Evolutionary conservation across 129 eudicot species (phyloP).

Genomic region (Centrapalus pauciflorus): DNA sequence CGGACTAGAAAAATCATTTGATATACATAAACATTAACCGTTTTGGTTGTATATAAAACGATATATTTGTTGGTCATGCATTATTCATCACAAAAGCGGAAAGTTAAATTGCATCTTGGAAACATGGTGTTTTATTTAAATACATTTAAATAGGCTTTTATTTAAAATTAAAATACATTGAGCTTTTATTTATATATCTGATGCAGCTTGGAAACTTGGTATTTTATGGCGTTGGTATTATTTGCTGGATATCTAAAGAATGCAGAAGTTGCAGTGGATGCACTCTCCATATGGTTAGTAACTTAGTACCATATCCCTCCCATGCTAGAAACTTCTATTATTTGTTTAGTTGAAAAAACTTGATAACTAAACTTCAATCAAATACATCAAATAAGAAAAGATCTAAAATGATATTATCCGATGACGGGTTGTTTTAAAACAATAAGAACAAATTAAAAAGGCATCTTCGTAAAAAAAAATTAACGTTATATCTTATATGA

Average conservation of each 20-base stretch:
- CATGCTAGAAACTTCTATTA: no score
- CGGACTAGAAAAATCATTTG: no score
- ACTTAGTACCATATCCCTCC: no score
- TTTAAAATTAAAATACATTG: no score
- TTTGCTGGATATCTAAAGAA: constrained; percentile 44
- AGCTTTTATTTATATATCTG: background rate
- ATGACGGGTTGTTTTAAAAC: no score
- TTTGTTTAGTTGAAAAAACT: background rate
- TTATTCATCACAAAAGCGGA: no score
- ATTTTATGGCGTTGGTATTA: constrained; percentile 34
- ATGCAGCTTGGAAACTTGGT: constrained; percentile 28
- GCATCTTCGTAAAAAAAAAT: no score
- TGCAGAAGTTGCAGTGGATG: constrained; percentile 42
- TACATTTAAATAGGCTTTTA: no score
- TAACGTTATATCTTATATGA: no score
- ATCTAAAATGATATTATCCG: no score
- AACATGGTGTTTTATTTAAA: constrained; percentile 39
- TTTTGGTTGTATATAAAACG: background rate
- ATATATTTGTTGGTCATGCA: no score
- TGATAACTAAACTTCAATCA: background rate
- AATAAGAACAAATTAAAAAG: no score
- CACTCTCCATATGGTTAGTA: constrained; percentile 54
- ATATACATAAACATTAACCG: background rate
- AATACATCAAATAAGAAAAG: background rate
- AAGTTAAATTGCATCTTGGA: constrained; percentile 27